Evolutionary conservation across 2,329 filamentous ascomycete species (phyloP), one percentile per base, ranked within the genome.

Genomic region (Ceratocystis huliohia): DNA sequence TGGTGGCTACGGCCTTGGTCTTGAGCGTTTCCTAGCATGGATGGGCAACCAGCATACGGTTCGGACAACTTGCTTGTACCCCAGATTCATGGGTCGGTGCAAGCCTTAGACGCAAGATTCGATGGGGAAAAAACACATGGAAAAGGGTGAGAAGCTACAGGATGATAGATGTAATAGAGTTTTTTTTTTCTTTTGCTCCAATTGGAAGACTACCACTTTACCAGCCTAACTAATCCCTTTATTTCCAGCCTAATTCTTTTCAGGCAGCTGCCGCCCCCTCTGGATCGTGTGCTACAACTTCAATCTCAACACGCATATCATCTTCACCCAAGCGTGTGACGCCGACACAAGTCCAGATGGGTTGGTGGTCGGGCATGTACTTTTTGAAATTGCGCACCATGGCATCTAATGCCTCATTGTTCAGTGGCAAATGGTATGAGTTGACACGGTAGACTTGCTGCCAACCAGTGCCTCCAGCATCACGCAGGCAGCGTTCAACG

Each of bases 1-100:
- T 77, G 91, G 91, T 69, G 92, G 93, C 66, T 97, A 96, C 75
- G 93, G 93, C 65, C 82, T 99, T 62, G 94, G 94, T 71, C 82
- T 96, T 64, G 93, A 97, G 81, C 85, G 93, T 67, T 74, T 86
- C 75, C 75, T 86, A 48, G 84, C 84, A 15, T 86, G 84, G 84
- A 75, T 87, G 71, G 80, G 79, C 70, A 84, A 85, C 75, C 82
- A 84, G 74, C 82, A 84, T 74, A 85, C 82, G 17, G 84, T 87
- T 64, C 80, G 84, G 66, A 83, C 82, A 67, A 85, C 84, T 71
- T 89, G 87, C 76, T 75, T 92, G 78, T 92, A 91, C 74, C 88
- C 88, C 69, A 84, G 88, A 68, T 92, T 89, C 78, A 91, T 91
- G 81, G 87, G 87, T 64, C 83, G 88, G 68, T 91, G 88, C 81